Conservation (phyloP, 2,329 filamentous ascomycete species). For the Aaosphaeria pasadenensis region DNA sequence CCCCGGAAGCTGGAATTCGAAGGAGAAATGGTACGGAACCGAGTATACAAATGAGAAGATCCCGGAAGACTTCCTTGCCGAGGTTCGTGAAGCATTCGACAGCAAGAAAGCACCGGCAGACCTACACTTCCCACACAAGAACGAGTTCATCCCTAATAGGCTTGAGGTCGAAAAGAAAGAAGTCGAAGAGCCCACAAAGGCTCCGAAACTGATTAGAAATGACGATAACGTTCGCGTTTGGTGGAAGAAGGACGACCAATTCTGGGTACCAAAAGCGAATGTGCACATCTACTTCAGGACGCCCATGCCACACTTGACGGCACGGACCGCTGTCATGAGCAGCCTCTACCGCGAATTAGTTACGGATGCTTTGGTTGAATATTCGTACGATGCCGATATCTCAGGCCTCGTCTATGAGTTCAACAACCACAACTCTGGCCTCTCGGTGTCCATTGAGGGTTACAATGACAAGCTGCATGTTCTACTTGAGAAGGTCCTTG, state of each 20-base stretch:
- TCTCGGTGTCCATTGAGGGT: constrained; percentile 77
- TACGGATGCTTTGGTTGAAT: constrained; percentile 83
- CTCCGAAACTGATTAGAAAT: constrained; percentile 80
- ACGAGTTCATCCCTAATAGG: constrained; percentile 92
- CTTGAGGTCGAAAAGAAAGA: constrained; percentile 95
- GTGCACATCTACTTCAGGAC: constrained; percentile 78
- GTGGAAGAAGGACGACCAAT: constrained; percentile 98
- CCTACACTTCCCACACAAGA: constrained; percentile 84
- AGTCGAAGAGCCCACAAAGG: constrained; percentile 67
- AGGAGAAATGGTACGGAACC: constrained; percentile 97
- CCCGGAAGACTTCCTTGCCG: constrained; percentile 68
- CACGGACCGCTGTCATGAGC: constrained; percentile 74
- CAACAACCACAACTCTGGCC: constrained; percentile 66
- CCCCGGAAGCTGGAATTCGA: constrained; percentile 80
- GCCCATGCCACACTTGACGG: constrained; percentile 74
- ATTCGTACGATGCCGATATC: constrained; percentile 93
- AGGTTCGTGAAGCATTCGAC: constrained; percentile 64
- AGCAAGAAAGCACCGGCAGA: constrained; percentile 62
- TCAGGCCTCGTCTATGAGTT: constrained; percentile 84
- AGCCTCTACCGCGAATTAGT: constrained; percentile 82
- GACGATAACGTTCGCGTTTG: constrained; percentile 78
- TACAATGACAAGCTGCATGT: constrained; percentile 97
- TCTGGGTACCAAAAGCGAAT: constrained; percentile 96
- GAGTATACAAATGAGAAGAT: constrained; percentile 85
- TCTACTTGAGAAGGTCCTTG: constrained; percentile 81